Evolutionary conservation across 805 yeast genomes (phyloP), one percentile per base, ranked within the genome.

Genomic region (Candida chauliodis): DNA sequence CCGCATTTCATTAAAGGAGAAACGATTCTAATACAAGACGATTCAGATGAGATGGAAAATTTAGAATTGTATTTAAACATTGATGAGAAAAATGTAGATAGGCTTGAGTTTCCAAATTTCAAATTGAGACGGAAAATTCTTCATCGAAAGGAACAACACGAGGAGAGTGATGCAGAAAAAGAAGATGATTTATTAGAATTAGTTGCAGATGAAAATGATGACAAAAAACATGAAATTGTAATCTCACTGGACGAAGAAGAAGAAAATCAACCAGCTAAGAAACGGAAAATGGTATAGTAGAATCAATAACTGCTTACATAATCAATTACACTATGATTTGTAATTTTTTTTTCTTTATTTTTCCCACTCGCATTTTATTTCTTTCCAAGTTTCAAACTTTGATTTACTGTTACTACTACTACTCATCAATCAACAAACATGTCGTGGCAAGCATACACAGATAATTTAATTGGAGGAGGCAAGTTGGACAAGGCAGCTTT

Each of bases 401-500:
- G n/a, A n/a, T n/a, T n/a, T n/a, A n/a, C n/a, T n/a, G n/a, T n/a
- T n/a, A 13, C 29, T 11, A 26, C n/a, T 13, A 14, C 7, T 21
- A 21, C 7, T 21, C 10, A 10, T 21, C 10, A 7, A 21, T 21
- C 24, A 27, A 13, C 16, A 27, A 49, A 21, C 36, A 59, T 59
- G 64, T 59, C 64, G 40, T 59, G 64, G 64, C 61, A 59, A 89
- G 97, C 97, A 44, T 93, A 93, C 76, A 89, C 96, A 39, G 98
- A 93, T 61, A 91, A 89, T 69, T 79, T 93, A 51, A 69, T 84
- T 49, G 85, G 82, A 40, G 84, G 97, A 36, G 87, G 88, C 46
- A 87, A 86, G 62, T 73, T 93, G 49, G 97, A 91, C 69, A 80
- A 80, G 61, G 96, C 98, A 23, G 93, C 95, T 29, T 79, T 93